A percentile compares a stretch with the other conserved stretches of the same genome.
Evolutionary conservation across 768 basidiomycete genomes (phyloP).

Genomic region (Aureoboletus auriporus): DNA sequence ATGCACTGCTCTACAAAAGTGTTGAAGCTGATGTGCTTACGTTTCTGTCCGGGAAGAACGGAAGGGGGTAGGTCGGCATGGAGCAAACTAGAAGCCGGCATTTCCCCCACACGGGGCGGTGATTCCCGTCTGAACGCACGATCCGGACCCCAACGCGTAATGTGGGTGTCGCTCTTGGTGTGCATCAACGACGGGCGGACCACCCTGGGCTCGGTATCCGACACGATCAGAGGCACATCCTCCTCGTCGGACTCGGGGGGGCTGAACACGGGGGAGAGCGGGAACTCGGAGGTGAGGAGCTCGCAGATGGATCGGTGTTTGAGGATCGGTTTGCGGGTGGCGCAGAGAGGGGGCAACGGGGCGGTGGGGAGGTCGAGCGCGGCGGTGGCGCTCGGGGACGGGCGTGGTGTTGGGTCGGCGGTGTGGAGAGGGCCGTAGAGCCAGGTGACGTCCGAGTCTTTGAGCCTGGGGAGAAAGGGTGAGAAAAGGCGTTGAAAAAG

Average conservation of each 20-base stretch:
- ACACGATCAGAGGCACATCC: conserved; percentile 17
- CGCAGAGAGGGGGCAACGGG: conserved; percentile 27
- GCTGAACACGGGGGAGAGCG: conserved; percentile 59
- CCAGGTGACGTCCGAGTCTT: conserved; percentile 99
- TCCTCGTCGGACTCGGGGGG: conserved; percentile 54
- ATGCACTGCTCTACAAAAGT: conserved; percentile 98
- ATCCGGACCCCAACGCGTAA: conserved; percentile 51
- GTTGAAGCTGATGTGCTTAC: conserved; percentile 95
- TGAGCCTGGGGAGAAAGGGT: conserved; percentile 63
- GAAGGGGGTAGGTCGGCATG: conserved; percentile 17
- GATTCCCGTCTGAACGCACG: conserved; percentile 56
- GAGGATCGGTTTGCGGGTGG: conserved; percentile 78
- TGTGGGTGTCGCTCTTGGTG: conserved; percentile 87
- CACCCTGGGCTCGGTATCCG: conserved; percentile 9
- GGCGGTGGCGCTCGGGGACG: conserved; percentile 35
- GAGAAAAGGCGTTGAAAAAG: background rate
- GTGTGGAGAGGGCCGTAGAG: conserved; percentile 96
- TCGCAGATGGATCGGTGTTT: conserved; percentile 93
- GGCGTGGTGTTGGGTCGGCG: conserved; percentile 64
- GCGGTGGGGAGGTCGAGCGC: conserved; percentile 34
- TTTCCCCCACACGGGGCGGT: conserved; percentile 55
- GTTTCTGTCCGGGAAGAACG: conserved; percentile 39
- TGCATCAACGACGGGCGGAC: conserved; percentile 62
- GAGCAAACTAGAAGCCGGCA: conserved; percentile 10
- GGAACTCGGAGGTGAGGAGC: conserved; percentile 74